Evolutionary conservation across 257 asterid genomes (phyloP).

Genomic region (Jaltomata sinuosa): DNA sequence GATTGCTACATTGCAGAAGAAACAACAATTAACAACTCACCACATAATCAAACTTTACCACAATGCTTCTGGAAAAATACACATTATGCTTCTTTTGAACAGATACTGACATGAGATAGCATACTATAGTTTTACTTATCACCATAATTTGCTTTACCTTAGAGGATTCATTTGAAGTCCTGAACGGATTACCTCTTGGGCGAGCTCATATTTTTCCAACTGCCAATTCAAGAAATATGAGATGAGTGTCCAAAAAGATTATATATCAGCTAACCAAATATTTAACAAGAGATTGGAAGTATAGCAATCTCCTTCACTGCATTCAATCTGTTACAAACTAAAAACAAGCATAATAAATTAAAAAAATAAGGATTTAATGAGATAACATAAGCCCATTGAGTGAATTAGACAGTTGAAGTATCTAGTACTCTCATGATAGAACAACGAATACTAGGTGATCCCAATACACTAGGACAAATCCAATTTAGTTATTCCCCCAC

Average conservation of each 20-base stretch:
- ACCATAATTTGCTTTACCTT: conserved; percentile 33
- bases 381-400: background rate
- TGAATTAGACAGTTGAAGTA: background rate
- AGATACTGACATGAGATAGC: background rate
- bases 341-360: background rate
- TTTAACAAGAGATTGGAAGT: background rate
- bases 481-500: background rate
- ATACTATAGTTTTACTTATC: background rate
- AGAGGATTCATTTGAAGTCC: conserved; percentile 74
- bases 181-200: conserved; percentile 53
- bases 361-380: background rate
- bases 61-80: background rate
- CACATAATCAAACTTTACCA: background rate
- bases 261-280: background rate
- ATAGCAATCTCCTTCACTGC: background rate
- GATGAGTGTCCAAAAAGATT: background rate
- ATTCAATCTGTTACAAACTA: background rate
- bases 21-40: background rate
- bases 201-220: conserved; percentile 78
- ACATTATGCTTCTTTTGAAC: background rate
- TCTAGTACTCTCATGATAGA: background rate
- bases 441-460: background rate
- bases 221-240: conserved; percentile 28
- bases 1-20: conserved; percentile 33
- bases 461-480: background rate